phyloP scores from a whole-genome alignment of 371 early-diverging fungal genomes.

The Apophysomyces ossiformis region DNA sequence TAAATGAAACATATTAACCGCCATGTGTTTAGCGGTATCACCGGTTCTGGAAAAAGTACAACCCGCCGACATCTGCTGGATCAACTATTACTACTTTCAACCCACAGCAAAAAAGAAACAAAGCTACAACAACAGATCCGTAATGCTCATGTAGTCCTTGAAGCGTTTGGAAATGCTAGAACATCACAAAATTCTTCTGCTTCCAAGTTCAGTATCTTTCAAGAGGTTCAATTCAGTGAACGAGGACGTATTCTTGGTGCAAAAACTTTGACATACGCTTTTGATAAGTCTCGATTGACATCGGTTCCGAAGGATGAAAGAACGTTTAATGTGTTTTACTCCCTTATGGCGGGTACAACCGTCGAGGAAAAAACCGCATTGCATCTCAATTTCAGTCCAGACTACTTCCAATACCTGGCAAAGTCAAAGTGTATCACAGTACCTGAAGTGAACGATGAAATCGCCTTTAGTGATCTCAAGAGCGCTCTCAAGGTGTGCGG shows the following conservation, averaged over 20 bases:
- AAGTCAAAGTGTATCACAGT: constrained; percentile 38
- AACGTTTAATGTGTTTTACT: constrained; percentile 91
- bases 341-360: constrained; percentile 68
- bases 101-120: constrained; percentile 57
- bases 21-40: constrained; percentile 57
- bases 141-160: constrained; percentile 59
- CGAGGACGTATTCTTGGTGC: constrained; percentile 80
- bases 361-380: constrained; percentile 50
- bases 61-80: constrained; percentile 62
- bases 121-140: constrained; percentile 66
- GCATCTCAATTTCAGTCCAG: constrained; percentile 45
- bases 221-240: constrained; percentile 81
- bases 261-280: constrained; percentile 79
- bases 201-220: constrained; percentile 77
- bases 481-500: constrained; percentile 78
- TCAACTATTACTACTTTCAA: constrained; percentile 65
- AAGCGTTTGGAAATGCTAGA: constrained; percentile 69
- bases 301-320: constrained; percentile 64
- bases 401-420: constrained; percentile 43
- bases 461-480: constrained; percentile 68
- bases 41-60: constrained; percentile 79
- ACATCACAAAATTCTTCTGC: constrained; percentile 67
- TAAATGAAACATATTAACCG: constrained; percentile 14
- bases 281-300: constrained; percentile 79
- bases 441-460: constrained; percentile 50